phyloP scores from a whole-genome alignment of 768 basidiomycete species.

The Lactarius hengduanensis region DNA sequence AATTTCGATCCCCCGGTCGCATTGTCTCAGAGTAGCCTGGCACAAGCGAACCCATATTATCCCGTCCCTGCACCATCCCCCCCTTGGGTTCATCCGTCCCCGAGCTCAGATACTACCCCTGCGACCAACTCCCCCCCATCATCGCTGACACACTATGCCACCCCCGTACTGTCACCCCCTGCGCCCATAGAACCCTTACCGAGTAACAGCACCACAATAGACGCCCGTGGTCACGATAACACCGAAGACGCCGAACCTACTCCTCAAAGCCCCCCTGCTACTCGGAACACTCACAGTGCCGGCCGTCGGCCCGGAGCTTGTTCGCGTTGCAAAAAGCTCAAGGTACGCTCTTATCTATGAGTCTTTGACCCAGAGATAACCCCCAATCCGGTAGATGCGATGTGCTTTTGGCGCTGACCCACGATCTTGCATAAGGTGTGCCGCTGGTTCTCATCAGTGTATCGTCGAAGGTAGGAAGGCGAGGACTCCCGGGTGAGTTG shows the following conservation, averaged over 20 bases:
- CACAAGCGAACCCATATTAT: conserved; percentile 12
- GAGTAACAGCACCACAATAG: neutral
- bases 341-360: conserved; percentile 22
- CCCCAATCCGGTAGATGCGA: conserved; percentile 12
- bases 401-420: conserved; percentile 25
- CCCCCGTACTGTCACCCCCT: conserved; percentile 5
- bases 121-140: conserved; percentile 20
- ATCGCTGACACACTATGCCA: conserved; percentile 1
- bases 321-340: conserved; percentile 34
- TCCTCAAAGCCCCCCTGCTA: conserved; percentile 7
- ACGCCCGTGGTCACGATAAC: neutral
- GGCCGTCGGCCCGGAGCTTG: conserved; percentile 31
- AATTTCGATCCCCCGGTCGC: neutral
- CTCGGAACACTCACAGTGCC: conserved; percentile 1
- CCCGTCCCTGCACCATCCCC: conserved; percentile 13
- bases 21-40: conserved; percentile 18
- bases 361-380: neutral
- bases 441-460: conserved; percentile 34
- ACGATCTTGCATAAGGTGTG: conserved; percentile 25
- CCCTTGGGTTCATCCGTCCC: conserved; percentile 22
- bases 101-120: conserved; percentile 14
- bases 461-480: conserved; percentile 37
- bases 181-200: neutral
- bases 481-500: conserved; percentile 36
- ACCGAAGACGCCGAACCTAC: conserved; percentile 4